Base-by-base conservation (phyloP, 176 grass and related monocot genomes). In the Musa troglodytarum region DNA sequence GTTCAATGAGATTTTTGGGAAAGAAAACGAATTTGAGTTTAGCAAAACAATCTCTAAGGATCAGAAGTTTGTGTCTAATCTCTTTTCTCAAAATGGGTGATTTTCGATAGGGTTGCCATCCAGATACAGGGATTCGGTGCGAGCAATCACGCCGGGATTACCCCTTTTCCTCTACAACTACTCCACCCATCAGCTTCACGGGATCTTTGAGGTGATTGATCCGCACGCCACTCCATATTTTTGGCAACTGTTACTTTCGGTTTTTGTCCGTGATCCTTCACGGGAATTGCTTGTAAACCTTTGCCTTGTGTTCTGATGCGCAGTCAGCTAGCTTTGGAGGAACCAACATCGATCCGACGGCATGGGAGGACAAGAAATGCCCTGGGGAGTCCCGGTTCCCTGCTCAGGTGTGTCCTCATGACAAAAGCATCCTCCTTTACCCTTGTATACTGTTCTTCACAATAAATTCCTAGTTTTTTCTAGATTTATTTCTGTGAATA, bases 141-240 rank as follows among this genome's bases (percentile, higher is more conserved):
- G 96, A 67, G 91, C 96, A 0, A 99, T 99, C 25, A 89, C 85
- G 59, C 96, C 96, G 0, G 96, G 96, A 65, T 82, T 99, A 74
- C 96, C 96, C 24, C 86, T 99, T 74, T 99, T 99, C 86, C 96
- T 99, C 51, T 99, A 99, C 88, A 99, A 95, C 82, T 99, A 99
- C 84, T 92, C 96, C 29, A 99, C 80, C 20, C 96, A 99, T 71
- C 96, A 99, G 79, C 96, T 99, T 65, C 96, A 99, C 82, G 96
- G 96, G 54, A 84, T 99, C 73, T 99, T 99, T 86, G 88, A 99
- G 91, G 95, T 99, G 23, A 8, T 74, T 16, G 8, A 25, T 76
- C 56, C 61, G 59, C 54, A 10, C 55, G 10, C 15, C 63, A 56
- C 21, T 84, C 34, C 49, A 55, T 55, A n/a, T 11, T 21, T 71